Evolutionary conservation across 768 basidiomycete genomes (phyloP).

Genomic region (Xerocomus brunneocitrinus): DNA sequence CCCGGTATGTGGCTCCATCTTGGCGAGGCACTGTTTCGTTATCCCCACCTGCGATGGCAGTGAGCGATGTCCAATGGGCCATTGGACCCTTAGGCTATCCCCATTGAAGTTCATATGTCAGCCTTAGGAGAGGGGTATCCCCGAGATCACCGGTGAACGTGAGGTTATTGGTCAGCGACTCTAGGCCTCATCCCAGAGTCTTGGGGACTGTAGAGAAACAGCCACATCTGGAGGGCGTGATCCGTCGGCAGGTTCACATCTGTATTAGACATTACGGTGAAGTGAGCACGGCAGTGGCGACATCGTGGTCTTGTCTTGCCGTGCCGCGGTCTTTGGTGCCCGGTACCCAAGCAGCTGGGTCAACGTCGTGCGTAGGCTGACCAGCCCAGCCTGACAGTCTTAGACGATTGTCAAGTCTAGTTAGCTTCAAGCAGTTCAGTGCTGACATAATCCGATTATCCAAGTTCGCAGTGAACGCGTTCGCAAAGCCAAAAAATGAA

Average conservation of each 20-base stretch:
- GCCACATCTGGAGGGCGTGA: not conserved
- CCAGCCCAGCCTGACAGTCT: no score
- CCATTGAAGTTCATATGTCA: not conserved
- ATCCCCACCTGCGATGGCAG: not conserved
- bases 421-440: no score
- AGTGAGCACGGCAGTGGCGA: not conserved
- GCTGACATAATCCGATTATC: conserved; percentile 8
- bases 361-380: not conserved
- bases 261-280: not conserved
- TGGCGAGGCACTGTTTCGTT: not conserved
- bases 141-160: not conserved
- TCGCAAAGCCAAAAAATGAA: conserved; percentile 26
- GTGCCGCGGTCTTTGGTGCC: no score
- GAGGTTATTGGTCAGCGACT: no score
- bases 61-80: not conserved
- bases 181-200: not conserved
- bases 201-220: not conserved
- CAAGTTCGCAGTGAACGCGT: not conserved
- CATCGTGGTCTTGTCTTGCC: not conserved
- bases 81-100: not conserved
- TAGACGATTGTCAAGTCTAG: no score
- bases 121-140: not conserved
- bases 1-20: not conserved
- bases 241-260: not conserved
- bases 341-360: not conserved